Conservation (phyloP, 1,284 basidiomycete genomes). For the Rhodotorula sp. region DNA sequence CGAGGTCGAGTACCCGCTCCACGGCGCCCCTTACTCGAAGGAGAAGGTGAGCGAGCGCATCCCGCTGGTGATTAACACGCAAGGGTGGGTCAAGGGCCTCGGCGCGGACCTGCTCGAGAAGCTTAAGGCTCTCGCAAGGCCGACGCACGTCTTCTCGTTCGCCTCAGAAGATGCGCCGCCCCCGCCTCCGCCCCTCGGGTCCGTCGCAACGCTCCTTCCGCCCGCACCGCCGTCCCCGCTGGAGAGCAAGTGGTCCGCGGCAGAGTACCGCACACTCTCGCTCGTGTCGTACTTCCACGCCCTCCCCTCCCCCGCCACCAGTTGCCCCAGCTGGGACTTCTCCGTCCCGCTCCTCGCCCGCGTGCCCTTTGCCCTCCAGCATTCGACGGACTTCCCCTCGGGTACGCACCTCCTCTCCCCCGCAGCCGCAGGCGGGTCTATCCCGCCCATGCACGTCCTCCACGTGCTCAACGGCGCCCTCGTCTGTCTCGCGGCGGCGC, state of each 20-base stretch:
- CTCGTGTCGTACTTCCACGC: constrained; percentile 82
- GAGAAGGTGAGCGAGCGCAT: constrained; percentile 30
- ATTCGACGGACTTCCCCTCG: constrained; percentile 51
- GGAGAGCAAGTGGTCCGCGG: constrained; percentile 56
- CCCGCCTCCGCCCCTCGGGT: background rate
- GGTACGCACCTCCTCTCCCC: constrained; percentile 51
- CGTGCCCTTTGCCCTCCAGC: constrained; percentile 68
- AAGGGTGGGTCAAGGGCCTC: constrained; percentile 95
- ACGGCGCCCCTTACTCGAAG: background rate
- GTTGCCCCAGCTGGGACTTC: constrained; percentile 65
- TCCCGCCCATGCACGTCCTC: constrained; percentile 65
- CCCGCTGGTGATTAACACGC: constrained; percentile 90
- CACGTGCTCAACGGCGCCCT: constrained; percentile 77
- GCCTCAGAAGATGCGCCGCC: constrained; percentile 13
- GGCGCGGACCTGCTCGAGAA: constrained; percentile 75
- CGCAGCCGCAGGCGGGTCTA: constrained; percentile 69
- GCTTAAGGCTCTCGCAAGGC: constrained; percentile 68
- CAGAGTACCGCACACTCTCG: constrained; percentile 71
- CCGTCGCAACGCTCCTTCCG: constrained; percentile 46
- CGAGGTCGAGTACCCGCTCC: constrained; percentile 63
- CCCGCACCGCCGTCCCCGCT: constrained; percentile 56
- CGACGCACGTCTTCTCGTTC: constrained; percentile 68
- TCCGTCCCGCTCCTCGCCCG: constrained; percentile 66
- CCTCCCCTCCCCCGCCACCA: constrained; percentile 52
- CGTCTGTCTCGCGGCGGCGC: constrained; percentile 63